Base-by-base conservation (phyloP, 257 asterid species). In the Rauvolfia tetraphylla region DNA sequence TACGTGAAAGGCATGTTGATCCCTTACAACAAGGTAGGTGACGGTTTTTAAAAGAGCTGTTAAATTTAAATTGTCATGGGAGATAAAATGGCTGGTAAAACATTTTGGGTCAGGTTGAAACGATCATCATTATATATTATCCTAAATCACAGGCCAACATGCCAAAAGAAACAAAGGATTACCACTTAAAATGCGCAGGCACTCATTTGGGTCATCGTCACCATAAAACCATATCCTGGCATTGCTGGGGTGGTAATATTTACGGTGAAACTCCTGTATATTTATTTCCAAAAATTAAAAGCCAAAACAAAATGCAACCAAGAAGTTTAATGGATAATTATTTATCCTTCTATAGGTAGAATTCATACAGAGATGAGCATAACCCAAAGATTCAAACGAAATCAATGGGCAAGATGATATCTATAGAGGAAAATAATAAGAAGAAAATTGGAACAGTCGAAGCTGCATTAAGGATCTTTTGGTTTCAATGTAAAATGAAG, bases 221-320 rank as follows among this genome's bases (percentile, higher is more conserved):
- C 99, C 99, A 76, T 95, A 95, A 85, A 95, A 92, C 99, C 99
- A 95, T 79, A 95, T 93, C 87, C 93, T 90, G 70, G 99, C 87
- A 87, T 93, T 95, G 88, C 98, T 95, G 62, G 99, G 99, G 75
- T 95, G 96, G 86, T 95, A 95, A 82, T 89, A 95, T 82, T 92
- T 95, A 22, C 85, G 85, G 71, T 95, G 98, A 83, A 95, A 95
- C 61, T 91, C 98, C 99, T 95, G 90, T 71, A 81, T 36, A 87
- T 75, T 63, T 58, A 78, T 68, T 57, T 61, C 58, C 23, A 49
- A 76, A 73, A 34, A 51, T 77, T 54, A 75, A 57, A 73, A 81
- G n/a, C 58, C 68, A 72, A 67, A 56, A 54, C 29, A 57, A 78
- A 48, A 80, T n/a, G 33, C 46, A 54, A 27, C 34, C 2, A 59